Percentiles rank a stretch among this genome's conserved stretches.
Conservation (phyloP, 2,329 filamentous ascomycete species). For the Cercospora janseana region DNA sequence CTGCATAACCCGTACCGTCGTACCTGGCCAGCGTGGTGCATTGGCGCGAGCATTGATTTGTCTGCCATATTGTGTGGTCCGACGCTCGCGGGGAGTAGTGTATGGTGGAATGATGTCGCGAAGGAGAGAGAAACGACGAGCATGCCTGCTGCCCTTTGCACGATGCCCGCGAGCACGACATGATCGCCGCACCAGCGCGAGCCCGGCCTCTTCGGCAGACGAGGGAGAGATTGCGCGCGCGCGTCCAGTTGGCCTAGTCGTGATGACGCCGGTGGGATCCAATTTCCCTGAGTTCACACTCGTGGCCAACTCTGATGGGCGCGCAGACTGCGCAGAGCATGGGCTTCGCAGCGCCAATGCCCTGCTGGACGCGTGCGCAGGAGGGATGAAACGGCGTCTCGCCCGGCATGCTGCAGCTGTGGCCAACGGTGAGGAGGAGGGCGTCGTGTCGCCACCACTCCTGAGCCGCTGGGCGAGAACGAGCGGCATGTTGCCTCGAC, state of each 20-base stretch:
- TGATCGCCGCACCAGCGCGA: not conserved
- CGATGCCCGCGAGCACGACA: too few relatives aligned
- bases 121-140: not conserved
- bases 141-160: not conserved
- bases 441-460: too few relatives aligned
- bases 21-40: constrained; percentile 16
- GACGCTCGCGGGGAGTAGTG: not conserved
- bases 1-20: constrained; percentile 11
- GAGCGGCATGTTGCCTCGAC: too few relatives aligned
- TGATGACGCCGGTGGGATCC: constrained; percentile 7
- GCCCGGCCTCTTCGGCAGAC: not conserved
- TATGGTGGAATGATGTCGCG: not conserved
- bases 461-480: too few relatives aligned
- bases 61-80: constrained; percentile 10
- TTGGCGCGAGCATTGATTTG: constrained; percentile 13
- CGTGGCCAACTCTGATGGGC: not conserved
- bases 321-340: constrained; percentile 1
- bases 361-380: not conserved
- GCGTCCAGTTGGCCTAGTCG: not conserved
- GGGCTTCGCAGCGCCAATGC: constrained; percentile 4
- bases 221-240: constrained; percentile 1
- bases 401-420: not conserved
- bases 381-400: constrained; percentile 11
- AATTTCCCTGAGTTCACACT: constrained; percentile 7
- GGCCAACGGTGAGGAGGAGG: not conserved